A percentile compares a stretch with the other conserved stretches of the same genome.
phyloP scores from a whole-genome alignment of 805 yeast genomes.

The Sugiyamaella smithiae region DNA sequence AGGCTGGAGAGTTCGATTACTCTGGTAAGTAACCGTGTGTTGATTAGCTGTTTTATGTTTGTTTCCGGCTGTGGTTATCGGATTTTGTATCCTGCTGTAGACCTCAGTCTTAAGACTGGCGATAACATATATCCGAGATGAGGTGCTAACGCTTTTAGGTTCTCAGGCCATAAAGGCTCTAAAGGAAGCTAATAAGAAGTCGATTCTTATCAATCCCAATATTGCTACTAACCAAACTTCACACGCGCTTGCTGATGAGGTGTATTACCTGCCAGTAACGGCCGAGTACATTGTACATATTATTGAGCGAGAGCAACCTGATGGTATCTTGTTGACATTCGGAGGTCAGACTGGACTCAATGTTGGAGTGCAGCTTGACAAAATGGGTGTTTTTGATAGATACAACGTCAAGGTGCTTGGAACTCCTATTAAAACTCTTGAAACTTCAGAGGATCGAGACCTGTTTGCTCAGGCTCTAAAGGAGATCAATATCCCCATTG shows the following conservation, averaged over 20 bases:
- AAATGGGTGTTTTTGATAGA: slow-evolving; percentile 89
- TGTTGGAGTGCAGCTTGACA: slow-evolving; percentile 91
- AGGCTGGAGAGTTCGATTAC: slow-evolving; percentile 97
- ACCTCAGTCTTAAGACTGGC: no score
- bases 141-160: no score
- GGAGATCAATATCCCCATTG: slow-evolving; percentile 93
- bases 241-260: slow-evolving; percentile 91
- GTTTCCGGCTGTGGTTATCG: no score
- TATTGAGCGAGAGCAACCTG: slow-evolving; percentile 94
- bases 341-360: slow-evolving; percentile 99
- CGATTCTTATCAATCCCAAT: slow-evolving; percentile 90
- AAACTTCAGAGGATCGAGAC: slow-evolving; percentile 97
- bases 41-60: no score
- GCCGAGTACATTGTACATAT: slow-evolving; percentile 94
- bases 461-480: slow-evolving; percentile 91
- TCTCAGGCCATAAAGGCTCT: slow-evolving; percentile 97
- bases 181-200: slow-evolving; percentile 80
- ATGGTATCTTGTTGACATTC: slow-evolving; percentile 91
- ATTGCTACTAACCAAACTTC: slow-evolving; percentile 97
- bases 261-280: slow-evolving; percentile 93
- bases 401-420: slow-evolving; percentile 94
- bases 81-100: no score
- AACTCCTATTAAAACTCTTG: slow-evolving; percentile 93
- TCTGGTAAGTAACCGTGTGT: slow-evolving; percentile 47
- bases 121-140: neutral